Conservation (phyloP, 2,329 filamentous ascomycete species). For the Xylogone sp. region DNA sequence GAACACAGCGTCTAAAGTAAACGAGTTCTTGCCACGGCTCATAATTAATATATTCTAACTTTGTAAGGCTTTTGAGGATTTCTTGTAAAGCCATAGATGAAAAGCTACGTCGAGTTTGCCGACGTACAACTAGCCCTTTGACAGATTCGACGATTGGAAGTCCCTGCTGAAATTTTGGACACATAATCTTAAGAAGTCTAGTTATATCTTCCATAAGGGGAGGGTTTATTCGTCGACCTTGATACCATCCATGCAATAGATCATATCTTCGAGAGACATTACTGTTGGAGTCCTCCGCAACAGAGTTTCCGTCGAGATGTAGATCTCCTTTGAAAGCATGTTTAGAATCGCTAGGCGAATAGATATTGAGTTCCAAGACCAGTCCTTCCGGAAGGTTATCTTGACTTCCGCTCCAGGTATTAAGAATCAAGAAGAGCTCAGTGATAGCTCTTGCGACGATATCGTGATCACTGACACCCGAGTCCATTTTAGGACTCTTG, state of each 20-base stretch:
- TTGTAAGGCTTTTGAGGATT: conserved; percentile 32
- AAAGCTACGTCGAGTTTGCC: conserved; percentile 34
- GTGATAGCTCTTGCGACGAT: conserved; percentile 27
- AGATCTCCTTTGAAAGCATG: conserved; percentile 30
- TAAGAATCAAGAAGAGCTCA: conserved; percentile 28
- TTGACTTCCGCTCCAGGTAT: conserved; percentile 24
- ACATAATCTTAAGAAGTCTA: conserved; percentile 4
- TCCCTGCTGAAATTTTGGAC: conserved; percentile 19
- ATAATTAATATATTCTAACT: conserved; percentile 33
- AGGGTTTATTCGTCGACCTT: conserved; percentile 17
- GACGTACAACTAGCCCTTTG: conserved; percentile 31
- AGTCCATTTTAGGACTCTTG: conserved; percentile 13
- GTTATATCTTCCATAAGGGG: conserved; percentile 14
- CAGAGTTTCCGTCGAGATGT: not conserved
- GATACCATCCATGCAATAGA: conserved; percentile 27
- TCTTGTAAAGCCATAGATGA: conserved; percentile 26
- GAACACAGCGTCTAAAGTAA: not conserved
- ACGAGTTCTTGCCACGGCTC: conserved; percentile 34
- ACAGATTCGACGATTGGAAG: conserved; percentile 32
- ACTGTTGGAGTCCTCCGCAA: conserved; percentile 13
- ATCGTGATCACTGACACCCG: conserved; percentile 19
- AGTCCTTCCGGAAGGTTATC: conserved; percentile 22
- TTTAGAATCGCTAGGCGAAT: conserved; percentile 33
- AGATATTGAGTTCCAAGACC: conserved; percentile 33
- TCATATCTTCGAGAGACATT: conserved; percentile 19